Percentiles rank a stretch among this genome's conserved stretches.
Conservation (phyloP, 257 asterid genomes). For the Penstemon newberryi region DNA sequence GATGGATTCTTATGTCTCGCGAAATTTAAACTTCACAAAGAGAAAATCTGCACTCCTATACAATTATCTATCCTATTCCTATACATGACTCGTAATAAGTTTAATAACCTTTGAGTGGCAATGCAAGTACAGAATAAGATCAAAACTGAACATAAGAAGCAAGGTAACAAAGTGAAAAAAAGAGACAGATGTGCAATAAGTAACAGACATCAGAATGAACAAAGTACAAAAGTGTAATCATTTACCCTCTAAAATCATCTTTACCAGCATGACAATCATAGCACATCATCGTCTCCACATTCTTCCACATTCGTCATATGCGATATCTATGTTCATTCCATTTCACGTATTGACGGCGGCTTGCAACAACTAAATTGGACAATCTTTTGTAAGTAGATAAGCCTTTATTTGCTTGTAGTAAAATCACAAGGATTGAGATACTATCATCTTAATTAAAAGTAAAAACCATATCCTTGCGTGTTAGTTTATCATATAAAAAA, state of each 20-base stretch:
- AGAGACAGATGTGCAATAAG: constrained; percentile 36
- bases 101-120: background rate
- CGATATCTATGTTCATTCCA: constrained; percentile 26
- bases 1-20: background rate
- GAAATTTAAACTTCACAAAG: no score
- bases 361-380: constrained; percentile 35
- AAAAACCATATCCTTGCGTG: constrained; percentile 30
- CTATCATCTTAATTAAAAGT: constrained; percentile 21
- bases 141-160: background rate
- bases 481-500: constrained; percentile 36
- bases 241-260: constrained; percentile 36
- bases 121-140: background rate
- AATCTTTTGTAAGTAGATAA: no score
- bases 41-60: background rate
- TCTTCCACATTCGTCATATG: constrained; percentile 32
- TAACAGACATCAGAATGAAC: constrained; percentile 34
- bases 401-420: constrained; percentile 24
- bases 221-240: constrained; percentile 41
- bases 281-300: constrained; percentile 38
- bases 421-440: constrained; percentile 24
- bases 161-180: constrained; percentile 18
- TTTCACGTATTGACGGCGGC: constrained; percentile 40
- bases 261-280: constrained; percentile 42
- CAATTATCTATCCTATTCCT: no score
- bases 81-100: background rate